These are phyloP conservation scores for Fusarium miscanthi DNA, from an alignment of 2,329 filamentous ascomycete genomes.

Conservation along the genomic window DNA sequence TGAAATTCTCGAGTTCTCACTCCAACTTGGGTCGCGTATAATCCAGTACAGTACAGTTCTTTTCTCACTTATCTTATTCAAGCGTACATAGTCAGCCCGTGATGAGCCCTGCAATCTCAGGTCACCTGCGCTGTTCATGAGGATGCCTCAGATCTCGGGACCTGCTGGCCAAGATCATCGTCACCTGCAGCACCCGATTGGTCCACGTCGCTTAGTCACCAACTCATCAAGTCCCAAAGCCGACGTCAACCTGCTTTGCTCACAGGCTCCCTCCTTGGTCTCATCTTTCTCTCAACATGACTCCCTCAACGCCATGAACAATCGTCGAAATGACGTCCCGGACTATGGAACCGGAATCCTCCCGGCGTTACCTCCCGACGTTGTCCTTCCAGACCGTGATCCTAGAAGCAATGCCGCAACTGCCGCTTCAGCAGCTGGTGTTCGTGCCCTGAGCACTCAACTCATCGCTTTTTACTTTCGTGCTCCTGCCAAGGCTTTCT, in stretches of 20 bases:
- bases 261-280: not conserved
- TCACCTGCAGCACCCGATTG: slow-evolving; percentile 29
- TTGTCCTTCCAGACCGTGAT: slow-evolving; percentile 57
- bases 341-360: slow-evolving; percentile 51
- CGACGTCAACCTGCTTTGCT: slow-evolving; percentile 1
- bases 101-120: not conserved
- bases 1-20: no score
- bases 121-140: slow-evolving; percentile 11
- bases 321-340: slow-evolving; percentile 49
- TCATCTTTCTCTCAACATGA: slow-evolving; percentile 42
- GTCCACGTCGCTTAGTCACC: slow-evolving; percentile 40
- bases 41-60: rapidly evolving
- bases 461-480: slow-evolving; percentile 91
- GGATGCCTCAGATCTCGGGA: slow-evolving; percentile 31
- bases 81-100: not conserved
- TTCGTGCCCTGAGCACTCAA: slow-evolving; percentile 85
- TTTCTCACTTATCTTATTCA: not conserved
- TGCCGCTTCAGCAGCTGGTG: slow-evolving; percentile 86
- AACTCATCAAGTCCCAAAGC: slow-evolving; percentile 6
- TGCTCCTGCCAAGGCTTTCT: slow-evolving; percentile 91
- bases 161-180: slow-evolving; percentile 2
- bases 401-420: slow-evolving; percentile 67
- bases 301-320: slow-evolving; percentile 49
- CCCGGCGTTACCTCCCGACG: slow-evolving; percentile 57
- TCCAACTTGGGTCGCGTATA: rapidly evolving